These are phyloP conservation scores for Datura wrightii DNA, from an alignment of 257 asterid genomes.

Conservation along the genomic window DNA sequence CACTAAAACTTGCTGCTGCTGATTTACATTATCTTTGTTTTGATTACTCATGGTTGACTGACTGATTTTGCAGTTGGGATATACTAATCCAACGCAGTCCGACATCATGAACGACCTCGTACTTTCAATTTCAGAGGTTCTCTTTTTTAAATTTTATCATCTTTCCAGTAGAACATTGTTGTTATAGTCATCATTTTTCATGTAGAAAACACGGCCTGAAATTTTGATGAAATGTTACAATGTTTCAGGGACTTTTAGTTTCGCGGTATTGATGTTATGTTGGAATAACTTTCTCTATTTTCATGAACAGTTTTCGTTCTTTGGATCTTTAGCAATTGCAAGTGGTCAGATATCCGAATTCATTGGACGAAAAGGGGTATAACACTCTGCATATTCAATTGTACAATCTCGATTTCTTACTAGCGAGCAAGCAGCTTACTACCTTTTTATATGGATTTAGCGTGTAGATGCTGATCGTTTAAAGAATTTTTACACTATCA, in stretches of 20 bases:
- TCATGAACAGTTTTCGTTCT: conserved; percentile 64
- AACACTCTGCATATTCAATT: not conserved
- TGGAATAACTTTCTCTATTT: not conserved
- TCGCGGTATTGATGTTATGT: not conserved
- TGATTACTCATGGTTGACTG: not conserved
- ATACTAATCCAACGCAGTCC: conserved; percentile 75
- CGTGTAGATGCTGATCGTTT: not conserved
- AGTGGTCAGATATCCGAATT: conserved; percentile 90
- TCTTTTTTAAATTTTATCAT: not conserved
- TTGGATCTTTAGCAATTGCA: conserved; percentile 85
- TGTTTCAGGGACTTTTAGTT: not conserved
- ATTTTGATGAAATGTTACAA: not conserved
- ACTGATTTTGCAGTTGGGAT: conserved; percentile 61
- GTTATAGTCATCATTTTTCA: not conserved
- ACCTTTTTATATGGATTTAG: not conserved
- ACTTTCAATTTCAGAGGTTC: conserved; percentile 77
- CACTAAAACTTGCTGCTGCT: not conserved
- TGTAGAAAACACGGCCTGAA: not conserved
- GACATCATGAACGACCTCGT: conserved; percentile 66
- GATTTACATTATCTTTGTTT: not conserved
- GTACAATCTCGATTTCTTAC: not conserved
- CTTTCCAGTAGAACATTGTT: not conserved
- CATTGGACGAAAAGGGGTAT: conserved; percentile 92
- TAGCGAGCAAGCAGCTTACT: not conserved
- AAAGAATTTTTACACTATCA: not conserved